A percentile compares a stretch with the other conserved stretches of the same genome.
phyloP scores from a whole-genome alignment of 2,329 filamentous ascomycete genomes.

The Fusarium poae region DNA sequence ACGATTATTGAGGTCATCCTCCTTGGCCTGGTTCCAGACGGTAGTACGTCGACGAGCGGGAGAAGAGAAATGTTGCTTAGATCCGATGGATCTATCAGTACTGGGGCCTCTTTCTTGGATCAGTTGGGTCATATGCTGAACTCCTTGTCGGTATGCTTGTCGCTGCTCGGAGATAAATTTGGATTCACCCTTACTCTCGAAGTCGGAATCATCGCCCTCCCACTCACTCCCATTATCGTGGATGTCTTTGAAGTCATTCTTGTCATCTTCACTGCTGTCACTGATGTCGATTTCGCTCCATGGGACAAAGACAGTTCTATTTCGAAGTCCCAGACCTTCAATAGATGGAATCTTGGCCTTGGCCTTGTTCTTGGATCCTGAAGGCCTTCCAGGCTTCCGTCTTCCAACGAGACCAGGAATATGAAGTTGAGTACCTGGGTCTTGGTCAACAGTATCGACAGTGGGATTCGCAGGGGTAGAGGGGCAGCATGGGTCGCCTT shows the following conservation, averaged over 20 bases:
- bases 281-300: neutral
- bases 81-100: neutral
- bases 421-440: neutral
- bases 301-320: neutral
- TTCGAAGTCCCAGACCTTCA: neutral
- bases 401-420: neutral
- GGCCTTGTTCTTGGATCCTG: slow-evolving; percentile 2
- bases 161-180: neutral
- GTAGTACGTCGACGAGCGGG: neutral
- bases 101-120: neutral
- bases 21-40: neutral
- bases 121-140: neutral
- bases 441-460: neutral
- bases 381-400: neutral
- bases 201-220: neutral
- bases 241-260: neutral
- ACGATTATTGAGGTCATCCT: neutral
- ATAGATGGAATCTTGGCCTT: neutral
- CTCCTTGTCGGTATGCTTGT: neutral
- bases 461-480: neutral
- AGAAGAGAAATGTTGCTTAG: neutral
- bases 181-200: neutral
- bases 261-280: neutral
- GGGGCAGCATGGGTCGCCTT: too few species aligned
- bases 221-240: neutral